phyloP scores from a whole-genome alignment of 495 filamentous ascomycete species.

The Penicillium maclennaniae region DNA sequence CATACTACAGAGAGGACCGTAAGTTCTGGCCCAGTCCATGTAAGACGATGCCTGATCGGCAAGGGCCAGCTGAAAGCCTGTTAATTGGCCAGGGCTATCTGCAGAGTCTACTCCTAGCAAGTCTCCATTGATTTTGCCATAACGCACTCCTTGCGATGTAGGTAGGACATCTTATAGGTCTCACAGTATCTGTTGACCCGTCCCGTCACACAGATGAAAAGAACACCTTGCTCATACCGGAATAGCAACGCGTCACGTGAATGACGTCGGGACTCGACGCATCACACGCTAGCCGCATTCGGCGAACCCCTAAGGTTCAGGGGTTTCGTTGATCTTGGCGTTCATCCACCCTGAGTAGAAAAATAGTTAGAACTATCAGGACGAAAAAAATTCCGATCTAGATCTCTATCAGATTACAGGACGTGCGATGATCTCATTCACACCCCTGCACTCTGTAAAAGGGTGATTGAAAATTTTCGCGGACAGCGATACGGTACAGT shows the following conservation, averaged over 20 bases:
- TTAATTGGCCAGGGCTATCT: constrained; percentile 3
- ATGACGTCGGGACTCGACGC: constrained; percentile 16
- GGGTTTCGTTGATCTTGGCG: neutral
- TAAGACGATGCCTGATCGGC: constrained; percentile 15
- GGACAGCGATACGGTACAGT: constrained; percentile 11
- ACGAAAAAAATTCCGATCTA: neutral
- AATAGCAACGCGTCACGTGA: constrained; percentile 9
- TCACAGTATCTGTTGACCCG: neutral
- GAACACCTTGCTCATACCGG: constrained; percentile 1
- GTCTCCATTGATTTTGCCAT: neutral
- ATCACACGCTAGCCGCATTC: constrained; percentile 12
- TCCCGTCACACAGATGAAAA: neutral
- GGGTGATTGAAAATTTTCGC: constrained; percentile 4
- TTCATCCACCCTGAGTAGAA: neutral
- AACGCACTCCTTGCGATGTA: neutral
- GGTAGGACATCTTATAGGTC: neutral
- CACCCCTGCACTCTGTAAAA: neutral
- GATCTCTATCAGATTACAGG: neutral
- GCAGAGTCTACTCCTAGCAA: neutral
- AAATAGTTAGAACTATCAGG: neutral
- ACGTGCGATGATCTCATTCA: neutral
- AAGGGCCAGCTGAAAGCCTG: constrained; percentile 11
- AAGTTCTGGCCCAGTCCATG: neutral
- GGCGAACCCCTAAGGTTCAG: constrained; percentile 14
- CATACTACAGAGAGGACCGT: neutral